Percentiles rank a stretch among this genome's conserved stretches.
Evolutionary conservation across 371 early-diverging fungal genomes (phyloP).

Genomic region (Mucor mucedo): DNA sequence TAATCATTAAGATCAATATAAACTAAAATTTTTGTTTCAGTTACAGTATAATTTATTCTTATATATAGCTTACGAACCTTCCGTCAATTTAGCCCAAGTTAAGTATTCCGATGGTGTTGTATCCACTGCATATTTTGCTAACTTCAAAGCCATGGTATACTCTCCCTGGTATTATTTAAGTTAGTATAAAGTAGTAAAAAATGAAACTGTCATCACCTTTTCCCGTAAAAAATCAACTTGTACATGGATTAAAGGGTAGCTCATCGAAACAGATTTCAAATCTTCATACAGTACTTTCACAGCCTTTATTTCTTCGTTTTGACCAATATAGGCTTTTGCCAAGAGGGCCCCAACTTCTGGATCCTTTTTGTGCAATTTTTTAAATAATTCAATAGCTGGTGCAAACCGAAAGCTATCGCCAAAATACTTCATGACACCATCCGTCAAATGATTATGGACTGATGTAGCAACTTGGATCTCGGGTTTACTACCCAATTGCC

Average conservation of each 20-base stretch:
- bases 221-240: slow-evolving; percentile 86
- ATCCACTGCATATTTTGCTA: slow-evolving; percentile 92
- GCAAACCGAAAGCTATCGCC: slow-evolving; percentile 78
- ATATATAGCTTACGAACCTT: slow-evolving; percentile 27
- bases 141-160: slow-evolving; percentile 77
- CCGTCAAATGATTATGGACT: slow-evolving; percentile 83
- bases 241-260: slow-evolving; percentile 81
- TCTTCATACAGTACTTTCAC: slow-evolving; percentile 85
- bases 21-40: slow-evolving; percentile 23
- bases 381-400: slow-evolving; percentile 81
- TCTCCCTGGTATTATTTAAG: slow-evolving; percentile 46
- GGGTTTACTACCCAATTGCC: slow-evolving; percentile 92
- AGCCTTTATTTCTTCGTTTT: slow-evolving; percentile 89
- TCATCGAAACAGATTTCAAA: slow-evolving; percentile 76
- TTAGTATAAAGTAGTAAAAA: not conserved
- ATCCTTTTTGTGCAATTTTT: slow-evolving; percentile 79
- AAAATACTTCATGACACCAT: slow-evolving; percentile 89
- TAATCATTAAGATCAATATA: slow-evolving; percentile 88
- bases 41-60: no score
- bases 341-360: slow-evolving; percentile 88
- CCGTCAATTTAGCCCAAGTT: slow-evolving; percentile 93
- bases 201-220: slow-evolving; percentile 51
- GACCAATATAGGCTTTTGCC: slow-evolving; percentile 77
- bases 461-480: slow-evolving; percentile 91
- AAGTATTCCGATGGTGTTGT: slow-evolving; percentile 92